Conservation (phyloP, 2,329 filamentous ascomycete species). For the Parastagonospora nodorum region DNA sequence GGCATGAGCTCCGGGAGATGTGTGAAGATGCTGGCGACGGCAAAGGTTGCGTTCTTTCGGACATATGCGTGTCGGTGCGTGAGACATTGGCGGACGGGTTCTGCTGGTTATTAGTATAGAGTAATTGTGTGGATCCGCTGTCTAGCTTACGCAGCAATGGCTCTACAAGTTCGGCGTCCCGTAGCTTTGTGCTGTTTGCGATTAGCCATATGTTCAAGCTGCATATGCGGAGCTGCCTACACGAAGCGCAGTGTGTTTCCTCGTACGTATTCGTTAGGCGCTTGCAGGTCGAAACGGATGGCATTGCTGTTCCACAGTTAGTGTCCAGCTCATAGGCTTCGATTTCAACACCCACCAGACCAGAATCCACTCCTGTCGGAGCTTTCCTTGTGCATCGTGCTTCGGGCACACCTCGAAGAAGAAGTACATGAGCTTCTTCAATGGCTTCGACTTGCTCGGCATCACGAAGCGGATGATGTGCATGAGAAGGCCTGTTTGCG, state of each 20-base stretch:
- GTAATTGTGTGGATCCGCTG: background rate
- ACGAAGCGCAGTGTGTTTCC: constrained; percentile 98
- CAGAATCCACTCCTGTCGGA: constrained; percentile 99
- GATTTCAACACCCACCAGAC: constrained; percentile 73
- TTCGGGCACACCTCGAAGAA: constrained; percentile 99
- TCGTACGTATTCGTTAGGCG: constrained; percentile 96
- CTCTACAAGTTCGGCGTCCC: constrained; percentile 94
- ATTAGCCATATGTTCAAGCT: constrained; percentile 16
- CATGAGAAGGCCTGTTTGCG: constrained; percentile 95
- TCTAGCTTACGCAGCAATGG: constrained; percentile 70
- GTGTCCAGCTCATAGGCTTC: background rate
- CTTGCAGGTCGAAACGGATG: constrained; percentile 95
- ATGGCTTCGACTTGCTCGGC: constrained; percentile 93
- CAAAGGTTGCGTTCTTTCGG: constrained; percentile 96
- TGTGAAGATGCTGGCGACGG: constrained; percentile 87
- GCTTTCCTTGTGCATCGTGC: constrained; percentile 85
- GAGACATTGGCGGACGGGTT: constrained; percentile 87
- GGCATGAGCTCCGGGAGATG: constrained; percentile 92
- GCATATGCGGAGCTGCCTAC: constrained; percentile 16
- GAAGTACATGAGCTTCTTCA: constrained; percentile 99
- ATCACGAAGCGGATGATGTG: constrained; percentile 99
- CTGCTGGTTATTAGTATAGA: constrained; percentile 22
- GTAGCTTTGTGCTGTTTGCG: constrained; percentile 72
- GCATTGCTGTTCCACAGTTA: constrained; percentile 72
- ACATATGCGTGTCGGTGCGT: constrained; percentile 98